These are phyloP conservation scores for Hymenoscyphus scutula DNA, from an alignment of 2,329 filamentous ascomycete genomes.

Conservation along the genomic window DNA sequence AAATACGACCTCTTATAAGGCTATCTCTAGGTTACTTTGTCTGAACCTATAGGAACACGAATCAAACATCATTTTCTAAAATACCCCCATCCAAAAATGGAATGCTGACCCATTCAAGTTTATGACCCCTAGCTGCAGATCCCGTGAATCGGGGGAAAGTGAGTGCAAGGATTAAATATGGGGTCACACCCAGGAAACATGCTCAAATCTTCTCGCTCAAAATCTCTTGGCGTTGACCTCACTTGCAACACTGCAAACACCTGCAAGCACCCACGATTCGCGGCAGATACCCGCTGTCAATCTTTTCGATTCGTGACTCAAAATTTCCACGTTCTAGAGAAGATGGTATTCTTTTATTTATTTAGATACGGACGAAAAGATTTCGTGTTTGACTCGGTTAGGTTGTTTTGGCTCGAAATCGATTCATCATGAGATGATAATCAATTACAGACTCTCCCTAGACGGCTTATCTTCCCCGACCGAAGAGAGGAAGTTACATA, in stretches of 20 bases:
- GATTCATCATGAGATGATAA: not conserved
- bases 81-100: not conserved
- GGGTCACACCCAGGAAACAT: slow-evolving; percentile 14
- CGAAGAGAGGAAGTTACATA: too few relatives aligned
- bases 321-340: too few relatives aligned
- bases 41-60: too few relatives aligned
- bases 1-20: too few relatives aligned
- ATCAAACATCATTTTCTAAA: not conserved
- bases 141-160: not conserved
- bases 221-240: slow-evolving; percentile 14
- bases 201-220: slow-evolving; percentile 21
- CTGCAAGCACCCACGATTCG: not conserved
- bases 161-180: not conserved
- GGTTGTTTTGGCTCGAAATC: not conserved
- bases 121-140: not conserved
- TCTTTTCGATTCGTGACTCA: too few relatives aligned
- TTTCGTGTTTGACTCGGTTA: not conserved
- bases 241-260: not conserved
- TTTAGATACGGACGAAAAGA: not conserved
- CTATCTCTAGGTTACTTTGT: too few relatives aligned
- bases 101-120: not conserved
- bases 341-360: too few relatives aligned
- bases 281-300: not conserved
- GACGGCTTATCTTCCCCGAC: too few relatives aligned
- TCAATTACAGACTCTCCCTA: not conserved